phyloP scores from a whole-genome alignment of 306 rosid genomes.

The Cyamopsis tetragonoloba region DNA sequence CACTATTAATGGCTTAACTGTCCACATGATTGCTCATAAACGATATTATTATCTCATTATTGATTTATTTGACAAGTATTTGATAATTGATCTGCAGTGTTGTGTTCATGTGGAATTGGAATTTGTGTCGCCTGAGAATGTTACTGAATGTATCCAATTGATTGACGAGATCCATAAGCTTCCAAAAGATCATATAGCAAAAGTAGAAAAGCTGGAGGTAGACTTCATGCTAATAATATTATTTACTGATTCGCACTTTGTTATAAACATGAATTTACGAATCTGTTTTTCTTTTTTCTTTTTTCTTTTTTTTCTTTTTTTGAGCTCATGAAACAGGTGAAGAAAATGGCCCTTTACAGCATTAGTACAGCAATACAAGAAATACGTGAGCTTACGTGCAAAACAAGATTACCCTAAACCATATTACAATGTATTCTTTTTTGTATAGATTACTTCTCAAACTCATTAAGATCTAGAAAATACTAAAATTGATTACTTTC shows the following conservation, averaged over 20 bases:
- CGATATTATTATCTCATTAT: neutral
- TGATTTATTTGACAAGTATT: constrained; percentile 14
- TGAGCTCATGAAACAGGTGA: constrained; percentile 56
- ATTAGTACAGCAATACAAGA: constrained; percentile 74
- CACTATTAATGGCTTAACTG: neutral
- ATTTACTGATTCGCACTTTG: neutral
- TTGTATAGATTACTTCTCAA: constrained; percentile 27
- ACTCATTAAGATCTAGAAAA: constrained; percentile 19
- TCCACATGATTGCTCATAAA: neutral
- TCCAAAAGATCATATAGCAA: constrained; percentile 71
- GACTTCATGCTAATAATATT: constrained; percentile 3
- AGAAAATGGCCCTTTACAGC: constrained; percentile 72
- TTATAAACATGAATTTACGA: constrained; percentile 13
- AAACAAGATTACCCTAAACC: constrained; percentile 41
- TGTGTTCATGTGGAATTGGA: constrained; percentile 86
- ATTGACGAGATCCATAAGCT: constrained; percentile 66
- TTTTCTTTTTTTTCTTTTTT: neutral
- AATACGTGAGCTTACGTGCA: constrained; percentile 78
- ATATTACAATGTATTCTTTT: neutral
- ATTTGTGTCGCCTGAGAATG: constrained; percentile 87
- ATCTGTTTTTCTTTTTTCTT: neutral
- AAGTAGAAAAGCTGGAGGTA: constrained; percentile 82
- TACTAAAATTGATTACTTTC: constrained; percentile 12
- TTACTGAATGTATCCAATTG: constrained; percentile 63
- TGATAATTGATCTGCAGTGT: constrained; percentile 52